A percentile compares a stretch with the other conserved stretches of the same genome.
Conservation (phyloP, 2,329 filamentous ascomycete species). For the Cladosporium sp. region DNA sequence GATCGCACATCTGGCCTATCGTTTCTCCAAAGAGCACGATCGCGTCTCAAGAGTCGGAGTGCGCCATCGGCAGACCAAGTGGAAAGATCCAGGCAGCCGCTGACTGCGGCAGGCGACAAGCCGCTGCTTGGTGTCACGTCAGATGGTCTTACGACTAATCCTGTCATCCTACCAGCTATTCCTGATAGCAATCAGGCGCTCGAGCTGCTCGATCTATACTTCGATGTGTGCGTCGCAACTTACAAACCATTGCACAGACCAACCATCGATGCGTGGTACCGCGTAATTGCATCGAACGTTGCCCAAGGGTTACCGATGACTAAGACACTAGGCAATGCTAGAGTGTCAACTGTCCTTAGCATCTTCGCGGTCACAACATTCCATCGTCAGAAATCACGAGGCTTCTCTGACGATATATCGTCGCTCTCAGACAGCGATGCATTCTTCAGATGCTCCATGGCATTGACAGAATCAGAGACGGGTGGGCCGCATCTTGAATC, state of each 20-base stretch:
- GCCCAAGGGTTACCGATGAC: slow-evolving; percentile 32
- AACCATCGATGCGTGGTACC: slow-evolving; percentile 47
- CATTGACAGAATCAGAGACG: slow-evolving; percentile 13
- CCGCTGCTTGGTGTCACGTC: slow-evolving; percentile 37
- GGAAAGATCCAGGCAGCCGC: slow-evolving; percentile 34
- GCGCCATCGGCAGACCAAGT: slow-evolving; percentile 21
- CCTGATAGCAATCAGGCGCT: slow-evolving; percentile 25
- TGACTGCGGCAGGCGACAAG: slow-evolving; percentile 50
- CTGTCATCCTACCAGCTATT: slow-evolving; percentile 36
- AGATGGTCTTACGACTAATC: slow-evolving; percentile 22
- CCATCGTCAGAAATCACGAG: slow-evolving; percentile 36
- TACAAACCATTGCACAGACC: slow-evolving; percentile 56
- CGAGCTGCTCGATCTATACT: slow-evolving; percentile 51
- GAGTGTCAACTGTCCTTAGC: slow-evolving; percentile 27
- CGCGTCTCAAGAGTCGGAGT: slow-evolving; percentile 53
- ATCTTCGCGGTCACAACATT: slow-evolving; percentile 13
- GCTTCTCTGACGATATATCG: slow-evolving; percentile 33
- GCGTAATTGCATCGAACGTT: slow-evolving; percentile 13
- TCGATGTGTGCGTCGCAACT: slow-evolving; percentile 58
- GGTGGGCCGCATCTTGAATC: slow-evolving; percentile 14
- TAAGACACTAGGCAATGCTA: slow-evolving; percentile 40
- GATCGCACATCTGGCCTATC: slow-evolving; percentile 50
- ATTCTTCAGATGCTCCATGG: slow-evolving; percentile 1
- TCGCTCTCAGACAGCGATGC: slow-evolving; percentile 6
- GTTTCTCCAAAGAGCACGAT: slow-evolving; percentile 63